Evolutionary conservation across 2,329 filamentous ascomycete genomes (phyloP), one percentile per base, ranked within the genome.

Genomic region (Aureobasidium pullulans): DNA sequence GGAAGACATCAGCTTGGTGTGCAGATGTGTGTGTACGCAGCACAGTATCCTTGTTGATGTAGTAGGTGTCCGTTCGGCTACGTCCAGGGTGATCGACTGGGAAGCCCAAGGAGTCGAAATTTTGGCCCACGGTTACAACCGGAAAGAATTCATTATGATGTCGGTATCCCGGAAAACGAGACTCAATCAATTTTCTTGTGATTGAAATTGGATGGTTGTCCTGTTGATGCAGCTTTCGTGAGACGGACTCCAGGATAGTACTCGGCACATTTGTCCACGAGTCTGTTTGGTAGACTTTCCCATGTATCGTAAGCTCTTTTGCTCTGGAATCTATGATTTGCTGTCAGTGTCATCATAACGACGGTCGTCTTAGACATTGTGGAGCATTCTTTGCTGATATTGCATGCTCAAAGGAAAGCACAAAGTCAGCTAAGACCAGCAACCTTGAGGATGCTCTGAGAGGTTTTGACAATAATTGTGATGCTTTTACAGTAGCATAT

Each of bases 21-120:
- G 94, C 94, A 65, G 89, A 94, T 2, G 93, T 97, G 73, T 99
- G 94, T 0, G 94, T 99, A 60, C 94, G 84, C 43, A 99, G 77
- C 1, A 99, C 85, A 0, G 89, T 96, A 54, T 84, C 76, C 65
- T 86, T 79, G 75, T 96, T 96, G 69, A 99, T 76, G 73, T 99
- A 99, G 79, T 97, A 99, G 0, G 94, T 97, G 75, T 99, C 94
- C 13, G 89, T 93, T 65, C 84, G 84, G 64, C 84, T 89, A 53
- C 94, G 87, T 61, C 94, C 94, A 4, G 91, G 89, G 68, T 99
- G 94, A 71, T 96, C 88, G 6, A 79, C 69, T 0, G 92, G 88
- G 70, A 99, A 97, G 46, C 92, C 92, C 7, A 99, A 79, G n/a
- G 92, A 94, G 75, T 99, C 94, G 71, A 99, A 99, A 73, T 99